Percentiles rank a stretch among this genome's conserved stretches.
Evolutionary conservation across 1,284 basidiomycete species (phyloP).

Genomic region (Trametes versicolor): DNA sequence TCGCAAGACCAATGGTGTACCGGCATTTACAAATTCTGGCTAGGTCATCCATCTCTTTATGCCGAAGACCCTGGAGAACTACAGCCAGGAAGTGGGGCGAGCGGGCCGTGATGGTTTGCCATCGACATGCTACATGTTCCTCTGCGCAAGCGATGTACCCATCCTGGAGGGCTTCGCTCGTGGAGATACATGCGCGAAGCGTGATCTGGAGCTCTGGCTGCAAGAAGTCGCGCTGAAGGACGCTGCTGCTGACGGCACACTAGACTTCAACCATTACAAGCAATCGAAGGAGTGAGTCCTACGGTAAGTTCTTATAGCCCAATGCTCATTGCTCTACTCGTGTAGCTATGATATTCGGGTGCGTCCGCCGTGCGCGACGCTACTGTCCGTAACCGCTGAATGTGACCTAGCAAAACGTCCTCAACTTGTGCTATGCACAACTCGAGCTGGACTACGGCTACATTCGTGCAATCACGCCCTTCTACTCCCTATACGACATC

Average conservation of each 20-base stretch:
- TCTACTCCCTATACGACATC: constrained; percentile 56
- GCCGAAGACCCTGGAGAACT: constrained; percentile 71
- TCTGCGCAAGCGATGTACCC: constrained; percentile 52
- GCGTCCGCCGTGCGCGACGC: constrained; percentile 17
- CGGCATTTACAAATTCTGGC: background rate
- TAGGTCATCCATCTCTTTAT: constrained; percentile 77
- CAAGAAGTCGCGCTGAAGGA: constrained; percentile 51
- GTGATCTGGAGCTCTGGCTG: constrained; percentile 52
- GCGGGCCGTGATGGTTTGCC: constrained; percentile 77
- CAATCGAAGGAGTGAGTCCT: constrained; percentile 50
- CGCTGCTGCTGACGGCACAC: constrained; percentile 49
- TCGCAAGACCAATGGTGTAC: background rate
- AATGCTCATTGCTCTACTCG: constrained; percentile 3
- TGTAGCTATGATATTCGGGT: constrained; percentile 54
- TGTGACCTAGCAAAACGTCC: constrained; percentile 50
- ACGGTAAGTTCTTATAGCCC: too few species aligned
- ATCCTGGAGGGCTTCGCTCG: constrained; percentile 56
- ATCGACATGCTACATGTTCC: constrained; percentile 67
- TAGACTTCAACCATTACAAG: constrained; percentile 56
- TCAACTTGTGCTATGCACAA: constrained; percentile 58
- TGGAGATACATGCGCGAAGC: constrained; percentile 55
- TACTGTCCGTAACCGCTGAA: constrained; percentile 11
- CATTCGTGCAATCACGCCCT: constrained; percentile 56
- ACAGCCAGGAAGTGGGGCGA: constrained; percentile 82
- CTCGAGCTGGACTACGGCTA: constrained; percentile 58